Base-by-base conservation (phyloP, 2,329 filamentous ascomycete genomes). In the Aspergillaceae sp. region DNA sequence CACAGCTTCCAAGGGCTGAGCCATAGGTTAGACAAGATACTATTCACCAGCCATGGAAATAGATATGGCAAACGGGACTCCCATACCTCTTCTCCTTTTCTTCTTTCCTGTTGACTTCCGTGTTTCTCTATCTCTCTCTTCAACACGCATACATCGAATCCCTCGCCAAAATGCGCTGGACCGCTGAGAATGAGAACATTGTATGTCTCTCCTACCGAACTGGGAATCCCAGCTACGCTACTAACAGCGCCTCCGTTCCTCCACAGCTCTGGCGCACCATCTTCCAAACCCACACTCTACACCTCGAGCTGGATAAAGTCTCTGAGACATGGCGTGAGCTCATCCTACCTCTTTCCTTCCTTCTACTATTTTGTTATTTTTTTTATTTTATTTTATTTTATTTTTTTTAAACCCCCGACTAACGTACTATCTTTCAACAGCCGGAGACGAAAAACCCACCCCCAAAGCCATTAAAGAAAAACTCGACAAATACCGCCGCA, bases 231-330 rank as follows among this genome's bases (percentile, higher is more conserved):
- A 32, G 29, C 5, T 8, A 32, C 8, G 8, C 7, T 11, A 35
- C 5, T 36, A 36, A 36, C 34, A 10, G 8, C 26, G 2, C 1
- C 19, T 8, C 4, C n/a, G 5, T 26, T 26, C 3, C 7, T 28
- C 7, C n/a, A 38, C 42, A 52, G 52, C 50, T 54, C 29, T 51
- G 50, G 46, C 45, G 41, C 26, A 52, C 50, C 9, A 41, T 54
- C 40, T 52, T 51, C 19, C 47, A 49, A 28, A 52, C 48, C 5
- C 48, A 52, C 6, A 46, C 30, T 9, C 40, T 54, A 29, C 41
- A 41, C 28, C 40, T 54, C 11, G 43, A 54, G 11, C 44, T 52
- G 4, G 46, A 43, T 32, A 45, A 40, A 3, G 27, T 52, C 35
- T 26, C 48, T 3, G 28, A 37, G 3, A 32, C 7, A 29, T 53